phyloP scores from a whole-genome alignment of 1,139 yeast genomes.

The Blastobotrys elegans region DNA sequence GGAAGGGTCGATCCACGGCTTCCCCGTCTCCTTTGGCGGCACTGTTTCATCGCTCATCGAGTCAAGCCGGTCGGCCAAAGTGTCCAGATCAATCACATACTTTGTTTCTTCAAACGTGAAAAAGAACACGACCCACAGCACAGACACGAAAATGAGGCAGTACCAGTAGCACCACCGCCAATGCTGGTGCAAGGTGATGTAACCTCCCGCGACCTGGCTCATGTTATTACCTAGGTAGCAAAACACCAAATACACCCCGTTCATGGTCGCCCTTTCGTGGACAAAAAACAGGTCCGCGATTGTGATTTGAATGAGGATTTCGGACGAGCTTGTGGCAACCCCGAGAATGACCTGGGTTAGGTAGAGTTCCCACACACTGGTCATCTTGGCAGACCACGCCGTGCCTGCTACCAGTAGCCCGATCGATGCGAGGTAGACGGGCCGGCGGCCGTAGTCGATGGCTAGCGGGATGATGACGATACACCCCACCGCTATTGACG shows the following conservation, averaged over 20 bases:
- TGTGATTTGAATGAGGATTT: slow-evolving; percentile 24
- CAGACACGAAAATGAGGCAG: slow-evolving; percentile 44
- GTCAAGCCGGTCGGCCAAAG: background rate
- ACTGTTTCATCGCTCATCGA: background rate
- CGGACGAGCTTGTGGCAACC: slow-evolving; percentile 16
- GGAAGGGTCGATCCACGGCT: slow-evolving; percentile 13
- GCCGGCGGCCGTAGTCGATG: slow-evolving; percentile 46
- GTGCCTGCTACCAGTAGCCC: slow-evolving; percentile 28
- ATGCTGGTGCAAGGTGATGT: slow-evolving; percentile 43
- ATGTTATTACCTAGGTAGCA: slow-evolving; percentile 38
- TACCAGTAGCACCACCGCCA: slow-evolving; percentile 48
- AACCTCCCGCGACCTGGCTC: slow-evolving; percentile 48
- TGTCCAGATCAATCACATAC: slow-evolving; percentile 25
- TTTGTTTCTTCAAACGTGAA: slow-evolving; percentile 47
- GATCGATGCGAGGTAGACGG: slow-evolving; percentile 39
- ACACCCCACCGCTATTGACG: slow-evolving; percentile 40
- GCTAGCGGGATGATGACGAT: slow-evolving; percentile 44
- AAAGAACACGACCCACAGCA: slow-evolving; percentile 40
- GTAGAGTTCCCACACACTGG: slow-evolving; percentile 18
- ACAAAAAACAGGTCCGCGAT: slow-evolving; percentile 48
- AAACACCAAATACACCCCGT: slow-evolving; percentile 43
- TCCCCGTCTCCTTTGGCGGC: background rate
- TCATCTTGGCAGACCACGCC: slow-evolving; percentile 19
- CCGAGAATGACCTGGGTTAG: slow-evolving; percentile 17
- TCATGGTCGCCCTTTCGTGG: slow-evolving; percentile 47